Base-by-base conservation (phyloP, 371 early-diverging fungal genomes). In the Mortierella sp. region DNA sequence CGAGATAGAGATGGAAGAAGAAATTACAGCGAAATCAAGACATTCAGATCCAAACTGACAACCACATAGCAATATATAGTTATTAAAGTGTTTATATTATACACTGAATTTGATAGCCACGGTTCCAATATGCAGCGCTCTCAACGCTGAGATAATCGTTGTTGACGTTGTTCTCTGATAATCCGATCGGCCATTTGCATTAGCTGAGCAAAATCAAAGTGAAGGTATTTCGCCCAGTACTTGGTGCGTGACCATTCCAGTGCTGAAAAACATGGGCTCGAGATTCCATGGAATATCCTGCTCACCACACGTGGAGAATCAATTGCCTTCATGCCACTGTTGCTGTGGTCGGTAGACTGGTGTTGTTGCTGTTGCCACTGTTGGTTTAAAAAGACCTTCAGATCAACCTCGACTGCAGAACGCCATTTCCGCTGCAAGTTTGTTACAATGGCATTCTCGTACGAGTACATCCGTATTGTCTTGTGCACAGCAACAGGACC, bases 251-350 rank as follows among this genome's bases (percentile, higher is more conserved):
- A 51, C 90, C 90, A 89, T 63, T 87, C 83, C 56, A 75, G 49
- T 1, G 85, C 82, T 1, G 87, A 83, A 67, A 64, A 86, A 35
- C 83, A 75, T 8, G 92, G 91, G 26, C 89, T 87, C 0, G 85
- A 76, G 2, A 92, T 84, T 0, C 91, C 92, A 70, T 92, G 92
- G 54, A 92, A 87, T 13, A 92, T 85, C 35, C 90, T 71, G 15
- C 91, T 88, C 51, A 92, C 86, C 0, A 84, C 83, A 12, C 89
- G 83, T 34, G 90, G 64, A 60, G 84, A 67, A n/a, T 83, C 57
- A 65, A 75, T 63, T 15, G 42, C 35, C 23, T 29, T 34, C 23
- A 28, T 12, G 4, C 17, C 15, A 23, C 57, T 28, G 15, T 53
- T 43, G 29, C 22, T 15, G 6, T 49, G 22, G 1, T 45, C 55